phyloP scores from a whole-genome alignment of 208 protist species.

The Crithidia brevicula region DNA sequence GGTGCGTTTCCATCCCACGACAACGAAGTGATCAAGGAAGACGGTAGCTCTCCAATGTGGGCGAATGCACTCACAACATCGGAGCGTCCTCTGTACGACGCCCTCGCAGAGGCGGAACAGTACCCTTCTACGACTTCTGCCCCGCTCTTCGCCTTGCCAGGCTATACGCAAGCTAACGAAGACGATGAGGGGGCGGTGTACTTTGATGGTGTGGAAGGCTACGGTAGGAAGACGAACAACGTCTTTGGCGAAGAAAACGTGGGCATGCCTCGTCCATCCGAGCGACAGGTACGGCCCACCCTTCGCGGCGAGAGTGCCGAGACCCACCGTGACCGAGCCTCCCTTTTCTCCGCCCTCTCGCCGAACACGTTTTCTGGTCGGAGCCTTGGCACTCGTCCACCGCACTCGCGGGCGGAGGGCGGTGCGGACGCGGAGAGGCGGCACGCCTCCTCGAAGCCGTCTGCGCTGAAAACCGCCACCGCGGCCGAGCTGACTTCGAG shows the following conservation, averaged over 20 bases:
- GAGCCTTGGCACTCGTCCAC: background rate
- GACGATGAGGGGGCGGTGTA: background rate
- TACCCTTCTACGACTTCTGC: background rate
- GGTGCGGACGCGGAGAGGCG: background rate
- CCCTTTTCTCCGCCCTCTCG: constrained; percentile 28
- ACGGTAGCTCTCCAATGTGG: background rate
- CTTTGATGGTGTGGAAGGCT: constrained; percentile 12
- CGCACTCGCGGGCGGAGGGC: background rate
- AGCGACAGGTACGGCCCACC: background rate
- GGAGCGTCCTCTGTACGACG: constrained; percentile 26
- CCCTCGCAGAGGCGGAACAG: constrained; percentile 2
- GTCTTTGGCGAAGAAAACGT: background rate
- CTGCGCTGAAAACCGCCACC: constrained; percentile 11
- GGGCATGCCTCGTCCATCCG: constrained; percentile 1
- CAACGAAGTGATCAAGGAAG: background rate
- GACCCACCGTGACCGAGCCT: background rate
- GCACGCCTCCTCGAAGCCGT: background rate
- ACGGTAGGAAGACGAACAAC: background rate
- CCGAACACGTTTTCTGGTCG: constrained; percentile 23
- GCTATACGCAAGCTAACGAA: constrained; percentile 4
- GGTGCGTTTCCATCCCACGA: background rate
- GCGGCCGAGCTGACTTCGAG: constrained; percentile 2
- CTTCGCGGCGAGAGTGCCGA: background rate
- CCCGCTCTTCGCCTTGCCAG: constrained; percentile 18
- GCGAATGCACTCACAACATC: constrained; percentile 9